phyloP scores from a whole-genome alignment of 352 stramenopile species.

The Elongisporangium senticosum region DNA sequence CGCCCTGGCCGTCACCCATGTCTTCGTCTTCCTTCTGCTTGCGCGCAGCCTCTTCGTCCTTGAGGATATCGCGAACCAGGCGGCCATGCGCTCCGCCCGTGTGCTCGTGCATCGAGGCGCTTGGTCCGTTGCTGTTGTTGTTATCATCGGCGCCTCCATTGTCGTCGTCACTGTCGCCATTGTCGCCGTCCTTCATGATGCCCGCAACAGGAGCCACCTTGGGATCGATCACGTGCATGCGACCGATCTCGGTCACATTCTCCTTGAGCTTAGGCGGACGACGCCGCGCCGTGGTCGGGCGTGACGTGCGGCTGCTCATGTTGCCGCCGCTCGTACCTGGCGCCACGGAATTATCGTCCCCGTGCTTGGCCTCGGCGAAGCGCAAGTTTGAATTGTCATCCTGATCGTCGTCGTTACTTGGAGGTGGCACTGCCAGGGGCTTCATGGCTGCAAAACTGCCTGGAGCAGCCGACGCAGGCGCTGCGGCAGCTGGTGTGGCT shows the following conservation, averaged over 20 bases:
- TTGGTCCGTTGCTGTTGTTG: constrained; percentile 23
- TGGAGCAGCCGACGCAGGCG: constrained; percentile 13
- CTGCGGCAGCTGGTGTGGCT: constrained; percentile 32
- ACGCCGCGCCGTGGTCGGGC: constrained; percentile 80
- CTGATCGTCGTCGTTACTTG: constrained; percentile 42
- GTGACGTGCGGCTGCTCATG: constrained; percentile 60
- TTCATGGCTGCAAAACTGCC: constrained; percentile 60
- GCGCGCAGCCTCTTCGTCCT: constrained; percentile 65
- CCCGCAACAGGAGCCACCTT: constrained; percentile 71
- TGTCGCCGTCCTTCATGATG: constrained; percentile 84
- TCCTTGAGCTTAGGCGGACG: constrained; percentile 85
- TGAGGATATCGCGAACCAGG: constrained; percentile 81
- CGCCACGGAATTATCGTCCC: constrained; percentile 19
- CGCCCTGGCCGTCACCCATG: constrained; percentile 13
- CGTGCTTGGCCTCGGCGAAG: constrained; percentile 41
- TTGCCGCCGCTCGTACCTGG: constrained; percentile 44
- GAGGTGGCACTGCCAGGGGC: constrained; percentile 27
- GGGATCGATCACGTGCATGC: constrained; percentile 64
- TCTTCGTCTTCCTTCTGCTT: constrained; percentile 73
- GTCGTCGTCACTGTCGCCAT: constrained; percentile 75
- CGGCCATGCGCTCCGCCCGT: constrained; percentile 43
- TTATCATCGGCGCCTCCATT: constrained; percentile 23
- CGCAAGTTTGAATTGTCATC: constrained; percentile 35
- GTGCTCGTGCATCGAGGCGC: constrained; percentile 28
- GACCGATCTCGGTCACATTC: constrained; percentile 74